Percentiles rank a stretch among this genome's conserved stretches.
Conservation (phyloP, 306 rosid species). For the Vigna radiata region DNA sequence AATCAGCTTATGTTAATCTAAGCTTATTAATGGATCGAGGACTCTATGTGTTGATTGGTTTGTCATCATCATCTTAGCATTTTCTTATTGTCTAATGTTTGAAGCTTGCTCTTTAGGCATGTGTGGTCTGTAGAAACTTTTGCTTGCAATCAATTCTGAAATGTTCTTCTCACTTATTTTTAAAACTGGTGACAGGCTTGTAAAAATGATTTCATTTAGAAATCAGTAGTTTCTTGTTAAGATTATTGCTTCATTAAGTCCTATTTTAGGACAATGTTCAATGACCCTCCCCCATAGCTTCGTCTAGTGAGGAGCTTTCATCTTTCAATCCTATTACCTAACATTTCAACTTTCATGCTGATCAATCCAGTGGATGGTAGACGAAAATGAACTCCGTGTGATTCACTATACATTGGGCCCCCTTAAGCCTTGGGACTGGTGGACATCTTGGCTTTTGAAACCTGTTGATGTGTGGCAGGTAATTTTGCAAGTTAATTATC, state of each 20-base stretch:
- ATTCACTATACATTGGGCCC: slow-evolving; percentile 99
- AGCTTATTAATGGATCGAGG: background rate
- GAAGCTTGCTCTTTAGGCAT: slow-evolving; percentile 16
- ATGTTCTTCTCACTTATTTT: background rate
- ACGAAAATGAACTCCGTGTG: slow-evolving; percentile 87
- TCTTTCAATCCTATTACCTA: slow-evolving; percentile 33
- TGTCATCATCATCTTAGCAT: background rate
- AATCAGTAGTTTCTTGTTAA: slow-evolving; percentile 13
- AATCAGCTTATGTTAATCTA: slow-evolving; percentile 6
- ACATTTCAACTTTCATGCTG: slow-evolving; percentile 35
- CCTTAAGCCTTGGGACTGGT: slow-evolving; percentile 99
- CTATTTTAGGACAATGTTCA: background rate
- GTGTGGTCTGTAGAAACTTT: background rate
- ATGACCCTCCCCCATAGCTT: too few species aligned
- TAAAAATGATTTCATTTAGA: slow-evolving; percentile 8
- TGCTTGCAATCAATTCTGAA: slow-evolving; percentile 5
- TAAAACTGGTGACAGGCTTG: background rate
- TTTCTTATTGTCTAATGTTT: slow-evolving; percentile 1
- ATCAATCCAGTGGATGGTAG: slow-evolving; percentile 92
- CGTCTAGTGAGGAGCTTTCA: background rate
- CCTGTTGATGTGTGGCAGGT: slow-evolving; percentile 99
- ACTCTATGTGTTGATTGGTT: slow-evolving; percentile 11
- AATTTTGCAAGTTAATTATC: slow-evolving; percentile 40
- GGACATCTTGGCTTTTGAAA: slow-evolving; percentile 99
- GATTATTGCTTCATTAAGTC: slow-evolving; percentile 6